phyloP scores from a whole-genome alignment of 306 rosid species.

The Medicago arabica region DNA sequence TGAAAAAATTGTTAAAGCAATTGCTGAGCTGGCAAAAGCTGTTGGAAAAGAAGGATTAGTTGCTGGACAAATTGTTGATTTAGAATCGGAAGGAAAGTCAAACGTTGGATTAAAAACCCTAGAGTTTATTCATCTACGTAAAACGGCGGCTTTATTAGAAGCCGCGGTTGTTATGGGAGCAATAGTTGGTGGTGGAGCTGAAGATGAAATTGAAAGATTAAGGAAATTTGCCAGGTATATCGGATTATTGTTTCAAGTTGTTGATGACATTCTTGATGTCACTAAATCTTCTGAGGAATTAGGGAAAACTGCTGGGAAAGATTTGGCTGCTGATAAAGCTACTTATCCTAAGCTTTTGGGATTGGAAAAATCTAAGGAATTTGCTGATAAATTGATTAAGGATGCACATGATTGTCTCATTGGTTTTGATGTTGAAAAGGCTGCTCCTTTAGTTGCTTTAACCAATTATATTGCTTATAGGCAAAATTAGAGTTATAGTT shows the following conservation, averaged over 20 bases:
- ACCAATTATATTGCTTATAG: conserved; percentile 72
- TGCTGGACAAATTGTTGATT: conserved; percentile 78
- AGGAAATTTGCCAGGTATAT: conserved; percentile 67
- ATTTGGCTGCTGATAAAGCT: conserved; percentile 71
- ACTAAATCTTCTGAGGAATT: conserved; percentile 73
- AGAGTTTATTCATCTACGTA: conserved; percentile 71
- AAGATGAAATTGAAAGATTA: conserved; percentile 57
- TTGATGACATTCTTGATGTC: conserved; percentile 84
- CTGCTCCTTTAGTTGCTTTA: conserved; percentile 70
- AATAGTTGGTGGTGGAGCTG: conserved; percentile 67
- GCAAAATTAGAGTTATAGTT: conserved; percentile 34
- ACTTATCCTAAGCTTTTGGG: conserved; percentile 83
- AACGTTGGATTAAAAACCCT: conserved; percentile 59
- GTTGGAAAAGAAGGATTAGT: conserved; percentile 71
- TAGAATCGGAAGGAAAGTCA: conserved; percentile 54
- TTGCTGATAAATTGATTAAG: conserved; percentile 58
- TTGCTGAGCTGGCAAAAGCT: conserved; percentile 64
- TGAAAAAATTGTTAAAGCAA: conserved; percentile 49
- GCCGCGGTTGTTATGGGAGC: conserved; percentile 73
- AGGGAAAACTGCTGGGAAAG: conserved; percentile 91
- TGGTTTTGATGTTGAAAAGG: conserved; percentile 56
- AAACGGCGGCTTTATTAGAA: conserved; percentile 74
- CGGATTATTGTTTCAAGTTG: conserved; percentile 80
- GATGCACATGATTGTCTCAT: conserved; percentile 63
- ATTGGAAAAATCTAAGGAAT: conserved; percentile 63